Base-by-base conservation (phyloP, 1,139 yeast species). In the Blastobotrys raffinosifermentans region DNA sequence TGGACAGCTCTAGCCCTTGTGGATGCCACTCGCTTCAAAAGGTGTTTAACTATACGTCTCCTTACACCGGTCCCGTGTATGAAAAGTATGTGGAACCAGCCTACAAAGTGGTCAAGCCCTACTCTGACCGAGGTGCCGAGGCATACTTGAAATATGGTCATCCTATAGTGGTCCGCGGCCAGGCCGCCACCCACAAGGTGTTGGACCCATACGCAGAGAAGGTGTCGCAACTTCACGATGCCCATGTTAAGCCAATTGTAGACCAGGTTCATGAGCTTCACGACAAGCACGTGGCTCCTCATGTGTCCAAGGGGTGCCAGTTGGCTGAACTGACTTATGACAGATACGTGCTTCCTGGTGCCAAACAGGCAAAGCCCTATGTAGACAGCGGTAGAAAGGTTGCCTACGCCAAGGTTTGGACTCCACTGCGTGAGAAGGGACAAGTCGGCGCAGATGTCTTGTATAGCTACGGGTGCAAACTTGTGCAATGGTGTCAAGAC, bases 11-110 rank as follows among this genome's bases (percentile, higher is more conserved):
- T 16, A 32, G 38, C 13, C 58, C 57, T 3, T 37, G 38, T 7
- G 39, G 52, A 19, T 54, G 58, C 40, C n/a, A 22, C 10, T 51
- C 56, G 2, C 30, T 54, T 18, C 53, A 49, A 31, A 25, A 33
- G 9, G 43, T 40, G 3, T 41, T 47, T 21, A 41, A 41, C 19
- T 19, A 19, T 3, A 31, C 41, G 9, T 37, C 34, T 18, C 56
- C 55, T 4, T 40, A 47, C 26, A 38, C 44, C 19, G 27, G 33
- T 20, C 51, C 51, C 16, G 13, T 39, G 15, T 50, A 51, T 27
- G 43, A 42, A 18, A 29, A 37, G 8, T 51, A 49, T 27, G 48
- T 50, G 15, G 46, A 44, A 19, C 55, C 57, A 9, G 47, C 44
- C 15, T 48, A 49, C 4, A 43, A 41, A 8, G 23, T 19, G 9